Base-by-base conservation (phyloP, 768 basidiomycete species). In the Hortiboletus flavorubellus region DNA sequence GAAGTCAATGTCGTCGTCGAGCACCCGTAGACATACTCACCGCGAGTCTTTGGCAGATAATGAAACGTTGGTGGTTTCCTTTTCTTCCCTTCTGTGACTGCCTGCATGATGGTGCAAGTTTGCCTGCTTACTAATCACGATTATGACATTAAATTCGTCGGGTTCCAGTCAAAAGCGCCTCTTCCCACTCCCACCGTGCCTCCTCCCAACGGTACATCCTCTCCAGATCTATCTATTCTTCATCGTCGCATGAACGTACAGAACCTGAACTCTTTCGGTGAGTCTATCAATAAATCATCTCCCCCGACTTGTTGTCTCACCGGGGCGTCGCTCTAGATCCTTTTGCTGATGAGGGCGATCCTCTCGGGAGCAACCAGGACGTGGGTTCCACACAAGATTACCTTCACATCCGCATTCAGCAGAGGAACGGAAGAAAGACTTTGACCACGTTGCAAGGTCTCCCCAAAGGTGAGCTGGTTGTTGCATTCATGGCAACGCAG, bases 361-460 rank as follows among this genome's bases (percentile, higher is more conserved):
- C 86, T 69, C 87, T 91, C 68, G 84, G 77, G 71, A 79, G 79
- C 67, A 80, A 72, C 68, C 75, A 85, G 65, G 86, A 90, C 79
- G 88, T 91, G 67, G 89, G 88, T 63, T 87, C 89, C 60, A 84
- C 86, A 72, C 75, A 84, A 67, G 85, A 91, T 71, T 87, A 92
- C 73, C 90, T 95, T 72, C 93, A 95, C 73, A 91, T 96, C 70
- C 93, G 97, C 78, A 91, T 99, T 67, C 97, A 99, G 75, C 97
- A 99, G 76, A 85, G 97, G 69, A 99, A 98, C 83, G 97, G 97
- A 59, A 84, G 97, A 68, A 99, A 99, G 82, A 97, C 94, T 58
- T 75, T 98, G 79, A 99, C 97, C 40, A 99, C 95, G 55, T 80
- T 98, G 64, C 95, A 98, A 75, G 97, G 97, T 59, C 74, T 99